Evolutionary conservation across 2,329 filamentous ascomycete genomes (phyloP).

Genomic region (Colletotrichum magnum): DNA sequence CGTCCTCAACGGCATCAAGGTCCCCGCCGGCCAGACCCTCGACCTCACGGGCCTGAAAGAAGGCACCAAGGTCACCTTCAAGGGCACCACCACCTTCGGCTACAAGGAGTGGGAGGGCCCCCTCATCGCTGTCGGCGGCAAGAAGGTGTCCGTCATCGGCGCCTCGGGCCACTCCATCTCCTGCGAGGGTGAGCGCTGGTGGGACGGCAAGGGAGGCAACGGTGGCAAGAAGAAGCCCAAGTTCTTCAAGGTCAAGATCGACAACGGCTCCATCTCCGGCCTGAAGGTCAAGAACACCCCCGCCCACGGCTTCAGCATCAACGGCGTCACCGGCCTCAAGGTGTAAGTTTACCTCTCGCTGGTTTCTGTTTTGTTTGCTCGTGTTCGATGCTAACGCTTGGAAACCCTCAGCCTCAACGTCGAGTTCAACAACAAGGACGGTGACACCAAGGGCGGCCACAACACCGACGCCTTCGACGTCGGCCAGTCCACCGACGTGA

Average conservation of each 20-base stretch:
- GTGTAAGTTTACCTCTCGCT: conserved; percentile 46
- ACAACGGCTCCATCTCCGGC: conserved; percentile 53
- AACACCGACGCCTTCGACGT: conserved; percentile 75
- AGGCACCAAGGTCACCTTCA: conserved; percentile 68
- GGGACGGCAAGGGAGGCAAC: conserved; percentile 73
- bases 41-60: conserved; percentile 67
- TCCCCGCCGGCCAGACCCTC: conserved; percentile 71
- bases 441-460: conserved; percentile 55
- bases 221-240: conserved; percentile 75
- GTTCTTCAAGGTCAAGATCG: conserved; percentile 66
- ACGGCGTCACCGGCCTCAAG: conserved; percentile 50
- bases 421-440: conserved; percentile 56
- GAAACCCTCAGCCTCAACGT: conserved; percentile 47
- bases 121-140: conserved; percentile 73
- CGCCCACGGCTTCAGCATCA: conserved; percentile 59
- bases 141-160: conserved; percentile 66
- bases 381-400: neutral
- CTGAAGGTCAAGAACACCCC: conserved; percentile 59
- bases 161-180: conserved; percentile 67
- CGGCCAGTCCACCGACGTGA: conserved; percentile 62
- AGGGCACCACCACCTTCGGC: conserved; percentile 75
- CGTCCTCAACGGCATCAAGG: conserved; percentile 65
- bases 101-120: conserved; percentile 77
- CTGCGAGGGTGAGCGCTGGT: conserved; percentile 70
- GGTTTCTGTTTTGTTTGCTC: no score